Conservation (phyloP, 306 rosid genomes). For the Casuarina cunninghamiana region DNA sequence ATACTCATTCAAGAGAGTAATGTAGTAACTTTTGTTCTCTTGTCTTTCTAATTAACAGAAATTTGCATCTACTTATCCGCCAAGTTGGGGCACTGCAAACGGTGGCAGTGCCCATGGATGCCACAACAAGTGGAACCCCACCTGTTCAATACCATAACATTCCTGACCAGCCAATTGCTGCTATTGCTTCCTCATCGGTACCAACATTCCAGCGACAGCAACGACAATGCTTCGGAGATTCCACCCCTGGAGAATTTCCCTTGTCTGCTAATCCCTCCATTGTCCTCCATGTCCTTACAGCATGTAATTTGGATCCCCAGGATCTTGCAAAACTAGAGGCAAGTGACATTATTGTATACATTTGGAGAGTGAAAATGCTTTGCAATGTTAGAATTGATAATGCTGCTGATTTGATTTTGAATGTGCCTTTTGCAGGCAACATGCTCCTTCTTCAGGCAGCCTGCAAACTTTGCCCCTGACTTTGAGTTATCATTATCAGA, state of each 20-base stretch:
- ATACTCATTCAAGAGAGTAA: slow-evolving; percentile 29
- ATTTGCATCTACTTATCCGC: slow-evolving; percentile 50
- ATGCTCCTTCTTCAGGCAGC: slow-evolving; percentile 87
- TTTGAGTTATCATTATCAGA: slow-evolving; percentile 67
- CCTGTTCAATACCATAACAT: slow-evolving; percentile 81
- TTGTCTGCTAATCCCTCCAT: slow-evolving; percentile 86
- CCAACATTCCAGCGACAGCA: slow-evolving; percentile 70
- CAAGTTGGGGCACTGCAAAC: slow-evolving; percentile 79
- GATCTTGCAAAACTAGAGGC: slow-evolving; percentile 98
- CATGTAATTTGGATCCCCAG: slow-evolving; percentile 83
- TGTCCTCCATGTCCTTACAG: slow-evolving; percentile 90
- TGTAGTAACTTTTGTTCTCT: slow-evolving; percentile 50
- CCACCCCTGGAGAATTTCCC: slow-evolving; percentile 92
- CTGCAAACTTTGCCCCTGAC: slow-evolving; percentile 86
- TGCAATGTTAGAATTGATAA: slow-evolving; percentile 27
- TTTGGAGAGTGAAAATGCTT: slow-evolving; percentile 14
- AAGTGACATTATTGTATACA: slow-evolving; percentile 42
- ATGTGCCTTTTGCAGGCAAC: slow-evolving; percentile 76
- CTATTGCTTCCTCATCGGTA: slow-evolving; percentile 58
- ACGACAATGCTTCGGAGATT: slow-evolving; percentile 83
- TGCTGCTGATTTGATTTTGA: slow-evolving; percentile 49
- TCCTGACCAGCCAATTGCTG: slow-evolving; percentile 76
- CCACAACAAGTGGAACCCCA: slow-evolving; percentile 87
- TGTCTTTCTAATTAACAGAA: slow-evolving; percentile 61
- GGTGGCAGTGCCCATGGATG: slow-evolving; percentile 97